A percentile compares a stretch with the other conserved stretches of the same genome.
phyloP scores from a whole-genome alignment of 2,329 filamentous ascomycete genomes.

The Nemania sp. region DNA sequence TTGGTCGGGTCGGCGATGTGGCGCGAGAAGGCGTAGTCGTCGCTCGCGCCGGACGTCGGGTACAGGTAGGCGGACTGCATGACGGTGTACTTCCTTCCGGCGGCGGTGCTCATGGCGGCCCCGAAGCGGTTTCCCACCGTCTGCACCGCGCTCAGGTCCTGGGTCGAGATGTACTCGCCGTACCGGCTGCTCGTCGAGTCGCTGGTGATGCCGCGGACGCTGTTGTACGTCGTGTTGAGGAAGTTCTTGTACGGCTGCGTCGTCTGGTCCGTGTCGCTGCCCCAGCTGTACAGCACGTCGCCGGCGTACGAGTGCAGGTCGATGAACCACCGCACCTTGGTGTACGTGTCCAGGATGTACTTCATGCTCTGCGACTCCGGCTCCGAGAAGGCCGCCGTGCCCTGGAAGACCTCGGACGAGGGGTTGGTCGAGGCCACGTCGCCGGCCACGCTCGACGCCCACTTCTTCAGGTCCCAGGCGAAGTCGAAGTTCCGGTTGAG shows the following conservation, averaged over 20 bases:
- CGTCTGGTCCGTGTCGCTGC: constrained; percentile 58
- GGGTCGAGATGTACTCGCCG: constrained; percentile 50
- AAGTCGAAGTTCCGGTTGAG: constrained; percentile 64
- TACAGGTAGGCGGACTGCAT: constrained; percentile 50
- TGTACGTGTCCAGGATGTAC: constrained; percentile 55
- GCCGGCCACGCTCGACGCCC: constrained; percentile 45
- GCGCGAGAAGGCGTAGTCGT: constrained; percentile 53
- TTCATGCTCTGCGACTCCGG: constrained; percentile 60
- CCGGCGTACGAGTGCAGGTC: constrained; percentile 61
- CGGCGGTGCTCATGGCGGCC: constrained; percentile 46
- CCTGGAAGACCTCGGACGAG: constrained; percentile 54
- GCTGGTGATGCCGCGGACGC: constrained; percentile 52
- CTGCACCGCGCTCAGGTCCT: constrained; percentile 44
- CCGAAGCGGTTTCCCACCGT: constrained; percentile 43
- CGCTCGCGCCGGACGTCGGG: constrained; percentile 50
- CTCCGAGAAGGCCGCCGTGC: constrained; percentile 57
- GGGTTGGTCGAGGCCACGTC: constrained; percentile 49
- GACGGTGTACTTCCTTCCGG: constrained; percentile 44
- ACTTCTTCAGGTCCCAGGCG: constrained; percentile 57
- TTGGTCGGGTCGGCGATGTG: constrained; percentile 45
- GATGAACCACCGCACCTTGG: constrained; percentile 59
- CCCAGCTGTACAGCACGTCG: constrained; percentile 61
- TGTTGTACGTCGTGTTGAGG: constrained; percentile 56
- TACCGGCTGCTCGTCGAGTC: constrained; percentile 46
- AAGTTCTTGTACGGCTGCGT: constrained; percentile 54